Base-by-base conservation (phyloP, 345 rosid genomes). In the Ricinus communis region DNA sequence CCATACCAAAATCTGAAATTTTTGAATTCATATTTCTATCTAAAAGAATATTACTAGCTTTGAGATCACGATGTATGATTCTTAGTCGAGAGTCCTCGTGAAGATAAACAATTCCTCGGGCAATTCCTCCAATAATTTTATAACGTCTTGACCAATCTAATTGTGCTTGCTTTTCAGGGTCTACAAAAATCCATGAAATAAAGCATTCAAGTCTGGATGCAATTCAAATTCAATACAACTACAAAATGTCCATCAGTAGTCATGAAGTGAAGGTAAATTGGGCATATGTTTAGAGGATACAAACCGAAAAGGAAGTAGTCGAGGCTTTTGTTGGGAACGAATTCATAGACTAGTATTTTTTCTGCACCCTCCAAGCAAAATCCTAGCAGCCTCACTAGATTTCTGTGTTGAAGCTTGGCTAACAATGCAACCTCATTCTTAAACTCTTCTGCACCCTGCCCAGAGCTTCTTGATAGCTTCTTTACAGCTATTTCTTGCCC, bases 271-370 rank as follows among this genome's bases (percentile, higher is more conserved):
- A 63, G 22, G 68, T 18, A 8, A 33, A 33, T 2, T 33, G 38
- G 38, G 38, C 6, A 33, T 6, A 6, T 33, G 38, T n/a, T n/a
- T n/a, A n/a, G n/a, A n/a, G n/a, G n/a, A 16, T 19, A 5, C 71
- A 27, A 1, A 85, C 88, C 84, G 25, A 74, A 82, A 31, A 85
- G 55, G 46, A 76, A 69, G 53, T 2, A 31, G 65, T 84, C 83
- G 0, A 88, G 89, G 73, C 93, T 82, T 71, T 52, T 62, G 68
- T 85, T 86, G 13, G 74, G 78, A 43, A 88, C 75, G 61, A 45
- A 76, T 71, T 88, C 90, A 87, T 86, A 88, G 10, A 85, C 28
- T 14, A 88, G 81, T 5, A 88, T 51, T 47, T 74, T 86, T 28
- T 83, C 90, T 4, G 49, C 70, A 31, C 75, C 77, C 19, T 85